Percentiles rank a stretch among this genome's conserved stretches.
These are phyloP conservation scores for Ogataea ramenticola DNA, from an alignment of 805 yeast species.

Conservation along the genomic window DNA sequence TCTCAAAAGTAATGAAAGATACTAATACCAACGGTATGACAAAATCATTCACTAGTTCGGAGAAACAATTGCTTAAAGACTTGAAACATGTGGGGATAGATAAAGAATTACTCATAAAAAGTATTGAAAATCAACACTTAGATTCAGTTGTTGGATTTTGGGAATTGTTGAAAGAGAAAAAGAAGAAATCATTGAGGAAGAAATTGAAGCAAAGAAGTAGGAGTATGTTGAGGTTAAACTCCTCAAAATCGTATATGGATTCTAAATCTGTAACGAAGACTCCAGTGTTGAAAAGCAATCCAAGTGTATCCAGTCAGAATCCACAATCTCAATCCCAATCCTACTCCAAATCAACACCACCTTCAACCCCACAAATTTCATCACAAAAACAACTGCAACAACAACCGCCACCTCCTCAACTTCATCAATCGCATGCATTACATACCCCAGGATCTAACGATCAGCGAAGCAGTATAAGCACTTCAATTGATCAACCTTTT, in stretches of 20 bases:
- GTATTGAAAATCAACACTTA: slow-evolving; percentile 52
- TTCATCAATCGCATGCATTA: background rate
- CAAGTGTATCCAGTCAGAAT: background rate
- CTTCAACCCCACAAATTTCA: background rate
- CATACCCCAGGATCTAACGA: background rate
- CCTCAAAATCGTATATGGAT: slow-evolving; percentile 19
- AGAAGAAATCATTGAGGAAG: slow-evolving; percentile 25
- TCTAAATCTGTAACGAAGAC: background rate
- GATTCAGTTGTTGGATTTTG: slow-evolving; percentile 73
- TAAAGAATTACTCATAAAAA: slow-evolving; percentile 47
- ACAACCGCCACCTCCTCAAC: background rate
- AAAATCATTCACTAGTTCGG: slow-evolving; percentile 51
- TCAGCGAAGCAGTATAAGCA: background rate
- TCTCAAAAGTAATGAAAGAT: slow-evolving; percentile 29
- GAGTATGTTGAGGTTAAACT: slow-evolving; percentile 22
- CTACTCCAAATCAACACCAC: background rate
- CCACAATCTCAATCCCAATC: background rate
- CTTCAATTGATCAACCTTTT: background rate
- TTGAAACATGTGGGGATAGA: slow-evolving; percentile 59
- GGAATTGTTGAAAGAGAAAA: slow-evolving; percentile 56
- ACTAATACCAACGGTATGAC: slow-evolving; percentile 24
- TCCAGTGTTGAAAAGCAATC: background rate
- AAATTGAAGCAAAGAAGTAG: slow-evolving; percentile 17
- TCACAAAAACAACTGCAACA: background rate
- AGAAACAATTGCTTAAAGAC: slow-evolving; percentile 51